Percentiles rank a stretch among this genome's conserved stretches.
Evolutionary conservation across 2,329 filamentous ascomycete genomes (phyloP).

Genomic region (Huntiella bhutanensis): DNA sequence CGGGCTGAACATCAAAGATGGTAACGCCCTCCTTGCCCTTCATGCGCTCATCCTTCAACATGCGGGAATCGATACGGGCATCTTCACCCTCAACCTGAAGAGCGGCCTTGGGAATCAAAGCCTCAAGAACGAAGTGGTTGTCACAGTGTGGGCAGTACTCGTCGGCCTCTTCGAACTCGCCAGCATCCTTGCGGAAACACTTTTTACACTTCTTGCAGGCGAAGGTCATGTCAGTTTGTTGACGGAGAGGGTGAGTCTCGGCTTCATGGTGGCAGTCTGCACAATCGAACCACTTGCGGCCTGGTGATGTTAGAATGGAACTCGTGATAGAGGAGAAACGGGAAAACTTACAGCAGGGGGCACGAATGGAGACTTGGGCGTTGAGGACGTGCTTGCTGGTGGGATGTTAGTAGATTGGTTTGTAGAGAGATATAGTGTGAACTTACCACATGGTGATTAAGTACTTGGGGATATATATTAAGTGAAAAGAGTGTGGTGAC

Average conservation of each 20-base stretch:
- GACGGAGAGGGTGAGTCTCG: constrained; percentile 56
- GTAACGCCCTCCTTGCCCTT: constrained; percentile 38
- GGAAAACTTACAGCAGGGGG: constrained; percentile 63
- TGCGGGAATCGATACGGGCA: constrained; percentile 63
- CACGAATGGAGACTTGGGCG: constrained; percentile 89
- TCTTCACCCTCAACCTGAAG: constrained; percentile 85
- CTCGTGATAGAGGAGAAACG: background rate
- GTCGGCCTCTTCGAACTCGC: constrained; percentile 88
- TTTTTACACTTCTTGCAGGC: constrained; percentile 99
- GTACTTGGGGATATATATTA: background rate
- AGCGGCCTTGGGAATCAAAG: constrained; percentile 61
- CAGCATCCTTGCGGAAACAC: constrained; percentile 83
- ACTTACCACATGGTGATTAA: constrained; percentile 21
- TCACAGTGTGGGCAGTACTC: constrained; percentile 99
- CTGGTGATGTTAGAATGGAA: constrained; percentile 23
- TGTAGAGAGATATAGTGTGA: constrained; percentile 4
- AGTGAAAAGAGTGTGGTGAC: background rate
- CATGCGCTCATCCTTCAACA: constrained; percentile 81
- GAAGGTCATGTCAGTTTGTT: constrained; percentile 76
- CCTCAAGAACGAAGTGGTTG: constrained; percentile 93
- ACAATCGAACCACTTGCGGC: constrained; percentile 97
- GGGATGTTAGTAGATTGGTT: constrained; percentile 6
- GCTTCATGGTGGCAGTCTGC: constrained; percentile 79
- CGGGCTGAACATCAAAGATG: constrained; percentile 58
- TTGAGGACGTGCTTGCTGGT: constrained; percentile 92